phyloP scores from a whole-genome alignment of 495 filamentous ascomycete genomes.

The Aspergillus saccharolyticus region DNA sequence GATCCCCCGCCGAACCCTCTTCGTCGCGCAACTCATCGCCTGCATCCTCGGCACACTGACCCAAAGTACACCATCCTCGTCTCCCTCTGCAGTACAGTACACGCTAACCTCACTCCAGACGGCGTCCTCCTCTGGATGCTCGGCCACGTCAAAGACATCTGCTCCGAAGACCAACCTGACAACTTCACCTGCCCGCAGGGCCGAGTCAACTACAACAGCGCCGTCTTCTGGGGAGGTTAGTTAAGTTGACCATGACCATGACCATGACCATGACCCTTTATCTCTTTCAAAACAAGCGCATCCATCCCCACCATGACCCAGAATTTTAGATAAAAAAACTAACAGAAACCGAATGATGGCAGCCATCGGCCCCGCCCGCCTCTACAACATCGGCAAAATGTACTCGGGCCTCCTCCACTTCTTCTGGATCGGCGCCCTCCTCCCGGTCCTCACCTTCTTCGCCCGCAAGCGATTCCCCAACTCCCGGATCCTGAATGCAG shows the following conservation, averaged over 20 bases:
- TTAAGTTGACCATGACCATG: too few species aligned
- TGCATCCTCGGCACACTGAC: slow-evolving; percentile 73
- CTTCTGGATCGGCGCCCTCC: slow-evolving; percentile 18
- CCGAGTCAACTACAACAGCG: slow-evolving; percentile 84
- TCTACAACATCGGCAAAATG: slow-evolving; percentile 48
- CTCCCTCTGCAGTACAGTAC: too few species aligned
- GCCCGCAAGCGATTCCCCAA: slow-evolving; percentile 12
- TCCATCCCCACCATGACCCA: slow-evolving; percentile 5
- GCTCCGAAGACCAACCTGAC: slow-evolving; percentile 71
- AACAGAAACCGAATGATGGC: too few species aligned
- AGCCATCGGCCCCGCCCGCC: slow-evolving; percentile 60
- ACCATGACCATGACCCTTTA: too few species aligned
- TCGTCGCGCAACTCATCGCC: slow-evolving; percentile 74
- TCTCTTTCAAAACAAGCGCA: too few species aligned
- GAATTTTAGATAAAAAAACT: not conserved
- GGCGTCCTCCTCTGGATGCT: slow-evolving; percentile 89
- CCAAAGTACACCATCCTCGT: slow-evolving; percentile 47
- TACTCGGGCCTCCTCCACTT: slow-evolving; percentile 16
- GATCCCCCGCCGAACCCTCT: slow-evolving; percentile 72
- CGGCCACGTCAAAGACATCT: slow-evolving; percentile 65
- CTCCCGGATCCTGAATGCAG: slow-evolving; percentile 8
- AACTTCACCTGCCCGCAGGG: slow-evolving; percentile 86
- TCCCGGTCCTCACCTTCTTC: slow-evolving; percentile 11
- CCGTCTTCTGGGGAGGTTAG: slow-evolving; percentile 72
- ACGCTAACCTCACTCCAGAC: slow-evolving; percentile 1